A percentile compares a stretch with the other conserved stretches of the same genome.
These are phyloP conservation scores for Picocystis sp. DNA, from an alignment of 163 green algal genomes.

Conservation along the genomic window DNA sequence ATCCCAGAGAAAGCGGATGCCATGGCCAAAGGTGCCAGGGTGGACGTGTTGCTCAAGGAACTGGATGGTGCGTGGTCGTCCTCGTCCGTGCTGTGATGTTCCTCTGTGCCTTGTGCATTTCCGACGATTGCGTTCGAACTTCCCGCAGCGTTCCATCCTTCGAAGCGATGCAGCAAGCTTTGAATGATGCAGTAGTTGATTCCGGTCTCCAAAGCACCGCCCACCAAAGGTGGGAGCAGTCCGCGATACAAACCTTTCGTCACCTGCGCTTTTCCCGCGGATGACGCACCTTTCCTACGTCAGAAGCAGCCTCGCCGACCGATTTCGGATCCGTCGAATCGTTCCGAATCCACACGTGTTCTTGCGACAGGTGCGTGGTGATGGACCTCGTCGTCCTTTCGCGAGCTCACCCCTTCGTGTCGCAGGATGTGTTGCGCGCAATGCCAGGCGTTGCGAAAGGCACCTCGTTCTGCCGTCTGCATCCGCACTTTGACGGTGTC, in stretches of 20 bases:
- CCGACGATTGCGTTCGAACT: too few species aligned
- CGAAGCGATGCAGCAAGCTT: too few species aligned
- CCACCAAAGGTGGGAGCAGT: constrained; percentile 54
- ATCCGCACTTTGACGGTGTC: constrained; percentile 72
- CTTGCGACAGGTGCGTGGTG: background rate
- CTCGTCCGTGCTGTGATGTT: too few species aligned
- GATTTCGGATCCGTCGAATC: background rate
- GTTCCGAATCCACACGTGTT: background rate
- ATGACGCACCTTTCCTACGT: background rate
- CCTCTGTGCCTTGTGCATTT: too few species aligned
- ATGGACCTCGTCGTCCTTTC: background rate
- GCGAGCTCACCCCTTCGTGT: constrained; percentile 37
- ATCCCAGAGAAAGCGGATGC: constrained; percentile 41
- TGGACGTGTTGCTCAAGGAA: constrained; percentile 5
- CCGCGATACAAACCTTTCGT: constrained; percentile 50
- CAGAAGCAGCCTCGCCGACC: background rate
- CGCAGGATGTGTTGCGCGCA: constrained; percentile 33
- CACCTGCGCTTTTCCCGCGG: background rate
- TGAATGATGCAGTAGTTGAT: constrained; percentile 48
- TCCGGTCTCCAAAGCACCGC: constrained; percentile 62
- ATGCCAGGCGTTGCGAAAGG: constrained; percentile 26
- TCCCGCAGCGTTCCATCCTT: too few species aligned
- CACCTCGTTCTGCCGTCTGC: constrained; percentile 29
- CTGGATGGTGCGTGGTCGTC: background rate
- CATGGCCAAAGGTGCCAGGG: constrained; percentile 23